Evolutionary conservation across 2,329 filamentous ascomycete species (phyloP).

Genomic region (Monilinia polystroma): DNA sequence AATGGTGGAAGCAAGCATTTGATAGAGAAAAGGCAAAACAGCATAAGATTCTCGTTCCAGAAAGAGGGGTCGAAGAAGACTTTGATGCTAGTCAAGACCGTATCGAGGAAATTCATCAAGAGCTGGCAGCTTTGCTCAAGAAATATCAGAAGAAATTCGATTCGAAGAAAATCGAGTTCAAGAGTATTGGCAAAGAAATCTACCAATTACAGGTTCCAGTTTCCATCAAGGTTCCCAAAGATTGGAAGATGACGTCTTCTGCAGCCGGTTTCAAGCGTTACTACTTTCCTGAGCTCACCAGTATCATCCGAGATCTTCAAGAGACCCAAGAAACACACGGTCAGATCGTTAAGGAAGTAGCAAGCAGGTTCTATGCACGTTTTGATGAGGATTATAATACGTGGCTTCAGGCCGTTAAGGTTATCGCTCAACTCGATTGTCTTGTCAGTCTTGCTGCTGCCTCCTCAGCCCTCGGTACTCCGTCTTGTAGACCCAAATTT

Average conservation of each 20-base stretch:
- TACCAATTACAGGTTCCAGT: conserved; percentile 95
- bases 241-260: conserved; percentile 95
- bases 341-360: conserved; percentile 85
- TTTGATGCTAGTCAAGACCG: conserved; percentile 80
- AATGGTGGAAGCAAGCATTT: conserved; percentile 90
- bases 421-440: conserved; percentile 91
- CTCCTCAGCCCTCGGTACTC: conserved; percentile 77
- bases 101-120: conserved; percentile 72
- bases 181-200: conserved; percentile 92
- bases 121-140: conserved; percentile 70
- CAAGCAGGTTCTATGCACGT: conserved; percentile 76
- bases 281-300: conserved; percentile 82
- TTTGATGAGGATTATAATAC: conserved; percentile 84
- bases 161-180: conserved; percentile 67
- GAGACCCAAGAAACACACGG: conserved; percentile 92
- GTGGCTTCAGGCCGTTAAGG: conserved; percentile 87
- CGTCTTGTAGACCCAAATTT: conserved; percentile 86
- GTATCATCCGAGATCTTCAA: conserved; percentile 81
- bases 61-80: conserved; percentile 83
- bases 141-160: conserved; percentile 71
- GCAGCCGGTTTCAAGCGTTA: conserved; percentile 89
- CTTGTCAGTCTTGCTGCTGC: conserved; percentile 90
- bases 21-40: conserved; percentile 77
- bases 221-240: conserved; percentile 74
- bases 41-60: conserved; percentile 79